phyloP scores from a whole-genome alignment of 2,329 filamentous ascomycete genomes.

The Ceratocystiopsis minuta region DNA sequence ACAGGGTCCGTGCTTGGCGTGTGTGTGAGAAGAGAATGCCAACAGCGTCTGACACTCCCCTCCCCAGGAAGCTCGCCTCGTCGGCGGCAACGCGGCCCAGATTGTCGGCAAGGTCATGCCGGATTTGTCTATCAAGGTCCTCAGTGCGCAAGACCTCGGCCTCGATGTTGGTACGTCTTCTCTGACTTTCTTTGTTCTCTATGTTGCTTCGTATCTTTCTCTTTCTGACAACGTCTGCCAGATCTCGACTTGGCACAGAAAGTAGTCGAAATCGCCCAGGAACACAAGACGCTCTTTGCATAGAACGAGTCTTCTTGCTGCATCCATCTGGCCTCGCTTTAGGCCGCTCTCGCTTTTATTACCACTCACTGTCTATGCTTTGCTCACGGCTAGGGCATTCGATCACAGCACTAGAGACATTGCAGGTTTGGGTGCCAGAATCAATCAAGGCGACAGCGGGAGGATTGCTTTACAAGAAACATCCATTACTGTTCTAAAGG shows the following conservation, averaged over 20 bases:
- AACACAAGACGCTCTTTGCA: slow-evolving; percentile 1
- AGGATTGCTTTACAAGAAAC: no score
- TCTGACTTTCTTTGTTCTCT: neutral
- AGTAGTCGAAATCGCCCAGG: slow-evolving; percentile 9
- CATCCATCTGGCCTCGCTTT: no score
- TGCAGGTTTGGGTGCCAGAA: no score
- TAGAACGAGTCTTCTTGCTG: no score
- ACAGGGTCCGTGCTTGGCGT: slow-evolving; percentile 50
- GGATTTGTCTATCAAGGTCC: slow-evolving; percentile 53
- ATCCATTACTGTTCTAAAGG: no score
- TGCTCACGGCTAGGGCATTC: no score
- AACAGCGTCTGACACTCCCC: neutral
- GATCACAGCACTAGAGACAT: no score
- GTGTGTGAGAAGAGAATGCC: neutral
- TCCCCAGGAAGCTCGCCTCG: slow-evolving; percentile 49
- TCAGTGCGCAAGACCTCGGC: slow-evolving; percentile 53
- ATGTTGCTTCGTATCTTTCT: no score
- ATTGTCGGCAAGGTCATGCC: slow-evolving; percentile 64
- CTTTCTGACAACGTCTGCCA: neutral
- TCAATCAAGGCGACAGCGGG: no score
- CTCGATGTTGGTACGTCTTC: slow-evolving; percentile 41
- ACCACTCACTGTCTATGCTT: no score
- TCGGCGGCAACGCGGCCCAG: slow-evolving; percentile 52
- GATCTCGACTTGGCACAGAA: slow-evolving; percentile 8
- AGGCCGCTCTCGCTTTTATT: no score